Evolutionary conservation across 1,284 basidiomycete species (phyloP).

Genomic region (Apiotrichum sp.): DNA sequence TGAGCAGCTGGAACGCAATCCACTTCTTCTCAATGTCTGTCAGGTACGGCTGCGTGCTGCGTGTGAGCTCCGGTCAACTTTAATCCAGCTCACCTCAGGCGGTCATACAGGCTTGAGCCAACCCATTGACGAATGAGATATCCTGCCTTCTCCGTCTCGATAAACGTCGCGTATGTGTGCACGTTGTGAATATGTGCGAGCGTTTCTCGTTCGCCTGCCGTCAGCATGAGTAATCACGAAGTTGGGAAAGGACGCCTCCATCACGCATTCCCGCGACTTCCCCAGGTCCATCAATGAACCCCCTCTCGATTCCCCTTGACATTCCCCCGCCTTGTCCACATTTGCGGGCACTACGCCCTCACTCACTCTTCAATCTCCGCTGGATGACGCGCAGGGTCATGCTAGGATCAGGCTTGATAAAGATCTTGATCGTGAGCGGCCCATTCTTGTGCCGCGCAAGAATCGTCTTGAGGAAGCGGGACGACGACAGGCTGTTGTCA

Average conservation of each 20-base stretch:
- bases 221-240: constrained; percentile 1
- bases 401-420: constrained; percentile 71
- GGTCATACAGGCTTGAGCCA: constrained; percentile 90
- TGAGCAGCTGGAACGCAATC: constrained; percentile 91
- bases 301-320: too few relatives aligned
- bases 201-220: constrained; percentile 71
- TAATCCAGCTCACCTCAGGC: constrained; percentile 71
- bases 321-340: too few relatives aligned
- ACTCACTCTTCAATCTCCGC: constrained; percentile 62
- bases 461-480: constrained; percentile 91
- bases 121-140: constrained; percentile 95
- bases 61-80: background rate
- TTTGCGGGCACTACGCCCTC: too few relatives aligned
- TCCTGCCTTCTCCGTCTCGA: constrained; percentile 93
- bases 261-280: too few relatives aligned
- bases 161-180: constrained; percentile 81
- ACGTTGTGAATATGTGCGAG: constrained; percentile 80
- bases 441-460: constrained; percentile 66
- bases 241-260: too few relatives aligned
- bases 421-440: constrained; percentile 69
- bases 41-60: constrained; percentile 90
- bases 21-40: constrained; percentile 92
- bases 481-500: constrained; percentile 56
- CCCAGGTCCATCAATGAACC: too few relatives aligned
- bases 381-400: constrained; percentile 63